Evolutionary conservation across 306 rosid genomes (phyloP), one percentile per base, ranked within the genome.

Genomic region (Castanopsis chinensis): DNA sequence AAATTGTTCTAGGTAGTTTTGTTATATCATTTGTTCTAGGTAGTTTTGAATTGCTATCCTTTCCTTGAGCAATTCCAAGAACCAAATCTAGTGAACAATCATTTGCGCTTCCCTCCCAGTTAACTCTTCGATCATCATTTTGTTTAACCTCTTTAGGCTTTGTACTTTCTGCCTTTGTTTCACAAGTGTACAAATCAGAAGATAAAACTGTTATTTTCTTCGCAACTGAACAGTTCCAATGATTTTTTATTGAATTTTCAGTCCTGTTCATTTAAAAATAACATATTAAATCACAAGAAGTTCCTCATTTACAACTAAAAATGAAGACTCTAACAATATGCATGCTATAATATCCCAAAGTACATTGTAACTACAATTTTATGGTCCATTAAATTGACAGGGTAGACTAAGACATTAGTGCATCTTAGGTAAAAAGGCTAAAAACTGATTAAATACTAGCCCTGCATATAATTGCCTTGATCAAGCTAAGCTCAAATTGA

Each of bases 191-290:
- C 19, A 4, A 25, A 65, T 58, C 72, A 67, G 78, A 55, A 51
- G 58, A 65, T 18, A 54, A 51, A n/a, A 32, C 33, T n/a, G 69
- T 54, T 32, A 51, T 9, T 71, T 60, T 87, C 72, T 79, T 87
- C 85, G 58, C 82, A 69, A 80, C 17, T 6, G 87, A 76, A 77
- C 83, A 82, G 69, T 85, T 87, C 91, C 87, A 87, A 35, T 82
- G 74, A 64, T 87, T 85, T 71, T 87, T 87, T 55, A 87, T 87
- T 23, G 83, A 35, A 70, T 85, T 85, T 64, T 87, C 91, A 25
- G 86, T 79, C 87, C 88, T 87, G 79, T 78, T 75, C 75, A 81
- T 71, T 64, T 18, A 55, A 49, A 28, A 60, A 18, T 8, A 57
- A 19, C 5, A 30, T 12, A 35, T 35, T 13, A 49, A 49, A 49